These are phyloP conservation scores for Nannochloropsis salina DNA, from an alignment of 108 stramenopile genomes.

Conservation along the genomic window DNA sequence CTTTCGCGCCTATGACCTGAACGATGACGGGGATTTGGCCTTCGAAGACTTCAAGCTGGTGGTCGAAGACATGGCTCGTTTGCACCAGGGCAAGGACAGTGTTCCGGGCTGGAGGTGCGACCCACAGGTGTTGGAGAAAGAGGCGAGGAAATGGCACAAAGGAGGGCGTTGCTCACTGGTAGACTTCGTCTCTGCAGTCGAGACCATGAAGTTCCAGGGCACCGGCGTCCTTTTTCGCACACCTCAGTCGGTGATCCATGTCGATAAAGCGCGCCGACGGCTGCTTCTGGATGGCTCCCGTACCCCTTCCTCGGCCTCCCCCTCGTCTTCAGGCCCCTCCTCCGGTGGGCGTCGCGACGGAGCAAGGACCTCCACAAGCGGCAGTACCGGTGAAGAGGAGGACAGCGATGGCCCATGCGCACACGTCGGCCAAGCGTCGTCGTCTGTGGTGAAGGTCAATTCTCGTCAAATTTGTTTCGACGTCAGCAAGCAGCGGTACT, in stretches of 20 bases:
- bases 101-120: not conserved
- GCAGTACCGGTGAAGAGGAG: not conserved
- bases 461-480: constrained; percentile 20
- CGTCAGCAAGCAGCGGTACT: constrained; percentile 2
- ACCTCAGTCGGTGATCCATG: not conserved
- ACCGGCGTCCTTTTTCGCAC: not conserved
- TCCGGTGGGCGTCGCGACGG: not conserved
- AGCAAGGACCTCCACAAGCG: no score
- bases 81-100: not conserved
- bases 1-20: not conserved
- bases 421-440: not conserved
- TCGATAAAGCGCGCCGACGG: not conserved
- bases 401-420: not conserved
- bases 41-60: constrained; percentile 18
- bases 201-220: not conserved
- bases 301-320: not conserved
- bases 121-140: not conserved
- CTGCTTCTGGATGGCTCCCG: not conserved
- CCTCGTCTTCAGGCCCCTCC: not conserved
- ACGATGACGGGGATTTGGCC: not conserved
- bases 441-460: not conserved
- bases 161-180: not conserved
- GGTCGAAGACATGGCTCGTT: not conserved
- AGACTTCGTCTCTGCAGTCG: not conserved
- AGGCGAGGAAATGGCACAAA: constrained; percentile 9